phyloP scores from a whole-genome alignment of 768 basidiomycete genomes.

The Peribolospora kevripleyi region DNA sequence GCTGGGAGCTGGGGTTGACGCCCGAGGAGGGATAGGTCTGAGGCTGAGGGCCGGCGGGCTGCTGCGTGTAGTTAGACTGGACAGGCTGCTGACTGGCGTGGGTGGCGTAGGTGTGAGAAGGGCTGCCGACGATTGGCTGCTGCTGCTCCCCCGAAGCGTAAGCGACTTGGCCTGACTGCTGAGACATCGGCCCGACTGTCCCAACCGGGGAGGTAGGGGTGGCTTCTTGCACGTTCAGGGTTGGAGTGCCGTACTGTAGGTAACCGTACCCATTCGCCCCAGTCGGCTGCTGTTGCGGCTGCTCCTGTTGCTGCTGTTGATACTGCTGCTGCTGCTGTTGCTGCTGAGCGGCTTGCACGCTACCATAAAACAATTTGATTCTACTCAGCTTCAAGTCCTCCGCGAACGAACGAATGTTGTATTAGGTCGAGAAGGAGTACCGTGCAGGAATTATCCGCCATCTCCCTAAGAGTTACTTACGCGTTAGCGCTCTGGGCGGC shows the following conservation, averaged over 20 bases:
- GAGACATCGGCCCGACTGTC: neutral
- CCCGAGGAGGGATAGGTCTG: slow-evolving; percentile 12
- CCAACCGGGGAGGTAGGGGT: neutral
- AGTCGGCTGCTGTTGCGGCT: slow-evolving; percentile 16
- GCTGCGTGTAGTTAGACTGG: slow-evolving; percentile 5
- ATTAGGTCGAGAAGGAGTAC: too few relatives aligned
- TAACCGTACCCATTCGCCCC: slow-evolving; percentile 19
- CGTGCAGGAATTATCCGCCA: too few relatives aligned
- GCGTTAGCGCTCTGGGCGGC: too few relatives aligned
- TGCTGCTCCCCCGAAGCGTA: too few relatives aligned
- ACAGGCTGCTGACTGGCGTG: neutral
- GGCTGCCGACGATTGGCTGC: neutral
- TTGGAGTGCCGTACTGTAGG: slow-evolving; percentile 7
- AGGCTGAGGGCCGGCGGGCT: slow-evolving; percentile 8
- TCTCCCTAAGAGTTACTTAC: too few relatives aligned
- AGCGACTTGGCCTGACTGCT: too few relatives aligned
- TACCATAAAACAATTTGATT: neutral
- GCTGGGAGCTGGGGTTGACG: neutral
- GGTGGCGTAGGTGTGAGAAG: neutral
- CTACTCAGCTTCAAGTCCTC: too few relatives aligned
- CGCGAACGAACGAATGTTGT: too few relatives aligned
- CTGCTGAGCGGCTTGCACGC: neutral
- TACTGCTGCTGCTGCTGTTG: slow-evolving; percentile 11
- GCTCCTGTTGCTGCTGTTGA: slow-evolving; percentile 11
- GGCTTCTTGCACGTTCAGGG: neutral